Conservation (phyloP, 495 filamentous ascomycete genomes). For the Podospora comata region DNA sequence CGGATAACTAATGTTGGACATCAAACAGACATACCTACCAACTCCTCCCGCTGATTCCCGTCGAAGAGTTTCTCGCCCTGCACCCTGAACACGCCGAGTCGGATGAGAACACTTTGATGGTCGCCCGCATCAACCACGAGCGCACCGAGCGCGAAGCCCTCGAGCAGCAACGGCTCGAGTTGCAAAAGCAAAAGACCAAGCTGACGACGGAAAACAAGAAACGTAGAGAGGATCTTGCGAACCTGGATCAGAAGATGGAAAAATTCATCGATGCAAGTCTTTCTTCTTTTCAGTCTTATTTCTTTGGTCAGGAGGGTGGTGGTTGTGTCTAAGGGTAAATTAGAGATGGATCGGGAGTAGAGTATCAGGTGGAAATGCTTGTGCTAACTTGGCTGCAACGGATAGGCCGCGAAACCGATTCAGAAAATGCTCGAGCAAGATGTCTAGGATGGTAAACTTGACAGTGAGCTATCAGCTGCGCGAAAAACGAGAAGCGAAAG, state of each 20-base stretch:
- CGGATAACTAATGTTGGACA: neutral
- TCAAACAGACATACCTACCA: conserved; percentile 75
- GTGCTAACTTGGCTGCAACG: conserved; percentile 22
- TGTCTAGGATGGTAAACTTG: conserved; percentile 32
- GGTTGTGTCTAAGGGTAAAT: neutral
- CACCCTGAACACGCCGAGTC: conserved; percentile 69
- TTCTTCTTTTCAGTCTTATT: neutral
- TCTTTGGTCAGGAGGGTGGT: neutral
- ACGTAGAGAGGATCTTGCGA: conserved; percentile 86
- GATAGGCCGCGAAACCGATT: conserved; percentile 77
- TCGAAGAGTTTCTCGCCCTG: conserved; percentile 75
- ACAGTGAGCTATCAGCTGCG: too few species aligned
- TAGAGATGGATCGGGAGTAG: neutral
- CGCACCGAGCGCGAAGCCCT: conserved; percentile 78
- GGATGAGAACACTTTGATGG: conserved; percentile 77
- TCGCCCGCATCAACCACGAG: conserved; percentile 90
- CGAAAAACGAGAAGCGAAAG: too few species aligned
- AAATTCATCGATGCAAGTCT: conserved; percentile 74
- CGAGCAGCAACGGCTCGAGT: conserved; percentile 79
- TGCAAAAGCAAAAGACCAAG: conserved; percentile 85
- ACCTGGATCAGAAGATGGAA: conserved; percentile 82
- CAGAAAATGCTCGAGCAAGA: conserved; percentile 79
- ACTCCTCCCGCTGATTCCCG: conserved; percentile 76
- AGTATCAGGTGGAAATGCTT: neutral
- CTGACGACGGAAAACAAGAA: conserved; percentile 94